phyloP scores from a whole-genome alignment of 192 early-diverging fungal genomes.

The Linnemannia zychae region DNA sequence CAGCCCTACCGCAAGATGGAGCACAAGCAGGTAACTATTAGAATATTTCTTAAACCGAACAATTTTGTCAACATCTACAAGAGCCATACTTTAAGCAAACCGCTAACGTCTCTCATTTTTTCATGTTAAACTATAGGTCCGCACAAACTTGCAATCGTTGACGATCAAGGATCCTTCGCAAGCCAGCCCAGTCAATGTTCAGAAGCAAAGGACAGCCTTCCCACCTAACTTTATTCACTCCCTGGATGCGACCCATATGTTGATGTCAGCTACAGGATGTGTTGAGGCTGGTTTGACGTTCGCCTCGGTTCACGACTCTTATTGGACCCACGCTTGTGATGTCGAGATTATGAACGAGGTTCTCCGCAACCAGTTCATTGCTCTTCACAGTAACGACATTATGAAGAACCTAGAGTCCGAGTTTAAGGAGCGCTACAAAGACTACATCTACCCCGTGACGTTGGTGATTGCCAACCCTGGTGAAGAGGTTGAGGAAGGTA shows the following conservation, averaged over 20 bases:
- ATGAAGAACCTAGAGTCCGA: constrained; percentile 88
- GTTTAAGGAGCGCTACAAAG: constrained; percentile 84
- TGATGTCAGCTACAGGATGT: constrained; percentile 92
- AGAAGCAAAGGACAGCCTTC: constrained; percentile 96
- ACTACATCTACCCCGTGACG: constrained; percentile 74
- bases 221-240: constrained; percentile 99
- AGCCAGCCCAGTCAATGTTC: constrained; percentile 85
- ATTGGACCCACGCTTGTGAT: constrained; percentile 97
- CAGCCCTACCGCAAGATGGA: constrained; percentile 93
- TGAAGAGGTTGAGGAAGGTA: constrained; percentile 38
- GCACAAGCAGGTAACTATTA: constrained; percentile 64
- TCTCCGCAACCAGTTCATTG: constrained; percentile 92
- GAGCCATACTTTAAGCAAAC: neutral
- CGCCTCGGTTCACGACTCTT: constrained; percentile 97
- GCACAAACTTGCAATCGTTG: constrained; percentile 87
- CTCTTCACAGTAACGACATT: constrained; percentile 85
- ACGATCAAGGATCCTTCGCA: constrained; percentile 77
- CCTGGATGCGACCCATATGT: constrained; percentile 97
- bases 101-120: neutral
- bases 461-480: constrained; percentile 49
- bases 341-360: constrained; percentile 88
- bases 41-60: neutral
- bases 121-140: constrained; percentile 18
- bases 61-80: neutral
- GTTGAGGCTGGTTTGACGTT: constrained; percentile 83